phyloP scores from a whole-genome alignment of 345 rosid genomes.

The Syzygium aromaticum region DNA sequence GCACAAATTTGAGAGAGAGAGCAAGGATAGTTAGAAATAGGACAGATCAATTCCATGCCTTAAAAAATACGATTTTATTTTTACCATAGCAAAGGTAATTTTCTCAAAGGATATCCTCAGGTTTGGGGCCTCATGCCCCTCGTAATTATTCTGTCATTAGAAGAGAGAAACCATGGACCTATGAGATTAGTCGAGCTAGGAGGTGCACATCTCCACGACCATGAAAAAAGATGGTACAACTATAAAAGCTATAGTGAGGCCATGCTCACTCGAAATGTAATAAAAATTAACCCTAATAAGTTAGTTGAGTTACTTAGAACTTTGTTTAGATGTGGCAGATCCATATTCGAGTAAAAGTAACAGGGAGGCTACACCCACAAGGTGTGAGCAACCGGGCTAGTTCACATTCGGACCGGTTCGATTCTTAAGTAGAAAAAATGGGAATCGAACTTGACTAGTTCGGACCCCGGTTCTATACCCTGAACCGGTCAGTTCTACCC shows the following conservation, averaged over 20 bases:
- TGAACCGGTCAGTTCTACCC: fast-evolving
- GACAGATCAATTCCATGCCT: too few species aligned
- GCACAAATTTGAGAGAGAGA: too few species aligned
- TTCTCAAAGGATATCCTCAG: background rate
- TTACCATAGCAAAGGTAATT: background rate
- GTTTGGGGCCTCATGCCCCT: background rate
- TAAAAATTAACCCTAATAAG: background rate
- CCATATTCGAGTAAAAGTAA: background rate
- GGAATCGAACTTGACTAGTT: too few species aligned
- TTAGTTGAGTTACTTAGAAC: background rate
- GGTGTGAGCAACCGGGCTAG: background rate
- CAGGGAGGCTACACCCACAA: background rate
- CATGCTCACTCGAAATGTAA: background rate
- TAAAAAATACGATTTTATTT: background rate
- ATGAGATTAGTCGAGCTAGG: background rate
- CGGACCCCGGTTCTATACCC: background rate
- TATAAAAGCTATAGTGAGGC: background rate
- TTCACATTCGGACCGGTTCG: background rate
- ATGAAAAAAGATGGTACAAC: background rate
- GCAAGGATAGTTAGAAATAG: too few species aligned
- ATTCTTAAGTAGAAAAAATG: background rate
- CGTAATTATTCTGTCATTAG: background rate
- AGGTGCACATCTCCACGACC: background rate
- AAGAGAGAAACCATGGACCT: background rate
- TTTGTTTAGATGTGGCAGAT: background rate